These are phyloP conservation scores for Russula earlei DNA, from an alignment of 768 basidiomycete species.

Conservation along the genomic window DNA sequence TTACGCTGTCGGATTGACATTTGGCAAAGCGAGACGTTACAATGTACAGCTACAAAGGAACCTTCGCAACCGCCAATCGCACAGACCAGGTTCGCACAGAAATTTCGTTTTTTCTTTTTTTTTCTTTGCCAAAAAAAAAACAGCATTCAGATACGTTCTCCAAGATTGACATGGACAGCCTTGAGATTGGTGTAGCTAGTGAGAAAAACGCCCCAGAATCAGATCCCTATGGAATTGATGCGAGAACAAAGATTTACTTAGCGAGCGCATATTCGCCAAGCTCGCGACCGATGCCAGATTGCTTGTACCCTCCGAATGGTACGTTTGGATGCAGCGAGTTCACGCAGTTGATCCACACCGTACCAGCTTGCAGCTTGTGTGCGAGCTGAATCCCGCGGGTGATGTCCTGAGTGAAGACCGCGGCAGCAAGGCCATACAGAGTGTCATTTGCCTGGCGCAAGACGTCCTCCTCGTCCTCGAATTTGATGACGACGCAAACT, in stretches of 20 bases:
- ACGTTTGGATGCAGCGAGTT: slow-evolving; percentile 34
- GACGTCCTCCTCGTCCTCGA: slow-evolving; percentile 54
- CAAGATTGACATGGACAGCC: slow-evolving; percentile 17
- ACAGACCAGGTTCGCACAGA: no score
- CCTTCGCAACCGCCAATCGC: no score
- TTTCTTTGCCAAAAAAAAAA: no score
- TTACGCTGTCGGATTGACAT: background rate
- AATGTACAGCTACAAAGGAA: background rate
- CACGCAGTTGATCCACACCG: slow-evolving; percentile 53
- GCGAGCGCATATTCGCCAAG: slow-evolving; percentile 44
- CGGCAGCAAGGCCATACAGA: slow-evolving; percentile 77
- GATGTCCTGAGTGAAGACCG: slow-evolving; percentile 77
- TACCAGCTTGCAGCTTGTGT: slow-evolving; percentile 72
- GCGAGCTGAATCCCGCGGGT: slow-evolving; percentile 64
- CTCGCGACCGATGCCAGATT: slow-evolving; percentile 61
- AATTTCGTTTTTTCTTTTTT: background rate
- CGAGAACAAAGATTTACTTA: slow-evolving; percentile 20
- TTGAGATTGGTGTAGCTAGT: slow-evolving; percentile 18
- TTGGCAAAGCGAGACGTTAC: background rate
- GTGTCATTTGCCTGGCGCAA: slow-evolving; percentile 77
- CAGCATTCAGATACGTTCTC: background rate
- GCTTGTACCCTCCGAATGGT: slow-evolving; percentile 63
- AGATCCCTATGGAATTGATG: background rate
- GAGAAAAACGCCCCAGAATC: background rate
- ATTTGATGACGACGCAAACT: slow-evolving; percentile 59